Percentiles rank a stretch among this genome's conserved stretches.
phyloP scores from a whole-genome alignment of 148 eudicot species.

The Euryodendron excelsum region DNA sequence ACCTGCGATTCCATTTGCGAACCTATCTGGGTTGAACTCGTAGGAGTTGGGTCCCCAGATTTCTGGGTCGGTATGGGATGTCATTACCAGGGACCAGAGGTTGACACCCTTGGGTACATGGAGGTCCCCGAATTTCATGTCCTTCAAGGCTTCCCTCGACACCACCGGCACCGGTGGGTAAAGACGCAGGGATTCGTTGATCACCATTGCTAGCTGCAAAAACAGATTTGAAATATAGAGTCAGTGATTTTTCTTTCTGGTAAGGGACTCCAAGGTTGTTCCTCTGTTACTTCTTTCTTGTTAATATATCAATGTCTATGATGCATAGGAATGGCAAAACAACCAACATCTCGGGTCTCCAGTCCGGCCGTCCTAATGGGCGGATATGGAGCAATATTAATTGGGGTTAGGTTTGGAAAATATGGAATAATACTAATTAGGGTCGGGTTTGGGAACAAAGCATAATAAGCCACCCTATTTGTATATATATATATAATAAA shows the following conservation, averaged over 20 bases:
- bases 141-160: neutral
- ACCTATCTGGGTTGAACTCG: slow-evolving; percentile 13
- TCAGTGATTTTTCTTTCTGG: neutral
- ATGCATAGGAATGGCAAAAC: no score
- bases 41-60: slow-evolving; percentile 8
- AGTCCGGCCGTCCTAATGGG: no score
- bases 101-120: slow-evolving; percentile 14
- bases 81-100: slow-evolving; percentile 1
- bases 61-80: slow-evolving; percentile 6
- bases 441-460: no score
- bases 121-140: slow-evolving; percentile 5
- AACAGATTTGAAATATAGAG: no score
- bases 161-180: slow-evolving; percentile 10
- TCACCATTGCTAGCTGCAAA: slow-evolving; percentile 17
- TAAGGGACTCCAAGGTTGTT: neutral
- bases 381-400: no score
- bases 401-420: no score
- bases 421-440: no score
- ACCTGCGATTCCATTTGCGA: slow-evolving; percentile 9
- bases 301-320: no score
- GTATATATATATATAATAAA: no score
- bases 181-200: slow-evolving; percentile 9
- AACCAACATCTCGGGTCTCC: no score
- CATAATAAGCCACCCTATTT: no score
- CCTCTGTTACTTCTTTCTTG: no score